Evolutionary conservation across 2,329 filamentous ascomycete genomes (phyloP), one percentile per base, ranked within the genome.

Genomic region (Nemania diffusa): DNA sequence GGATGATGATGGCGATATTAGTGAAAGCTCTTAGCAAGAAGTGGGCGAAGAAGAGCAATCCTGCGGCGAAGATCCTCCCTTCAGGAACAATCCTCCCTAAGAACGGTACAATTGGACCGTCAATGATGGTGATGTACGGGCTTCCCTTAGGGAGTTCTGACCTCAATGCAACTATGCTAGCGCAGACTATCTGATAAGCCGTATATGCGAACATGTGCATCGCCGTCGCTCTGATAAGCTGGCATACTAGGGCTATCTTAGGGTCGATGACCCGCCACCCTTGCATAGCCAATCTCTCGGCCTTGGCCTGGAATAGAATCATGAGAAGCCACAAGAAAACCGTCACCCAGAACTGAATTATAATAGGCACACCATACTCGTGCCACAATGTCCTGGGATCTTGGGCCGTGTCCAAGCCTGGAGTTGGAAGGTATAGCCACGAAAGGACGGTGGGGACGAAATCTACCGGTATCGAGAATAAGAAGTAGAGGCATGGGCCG

Each of bases 121-220:
- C n/a, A 13, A 67, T 26, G 26, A 64, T 1, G 13, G 44, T 51
- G 55, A 27, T 37, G 24, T 37, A 63, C 51, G 26, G n/a, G 37
- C 53, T 66, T 20, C 15, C 20, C 24, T 27, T n/a, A 13, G 40
- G 32, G 11, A 59, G 8, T 13, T 0, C 50, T 3, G 26, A 29
- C 22, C 44, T 63, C 17, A 51, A 22, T 13, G 32, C 48, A 11
- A 51, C 46, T 13, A 72, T 46, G 24, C 52, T 51, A n/a, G 65
- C 37, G 27, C 64, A 72, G 24, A 68, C 60, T 1, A 74, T 11
- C 34, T 77, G 75, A 52, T 77, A 75, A 1, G 70, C 71, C 17
- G 73, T 77, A 26, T 72, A 73, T 44, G 73, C 65, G 7, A 76
- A 2, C 3, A 76, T 26, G 37, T 76, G 75, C 62, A 73, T 69